phyloP scores from a whole-genome alignment of 352 stramenopile species.

The Pilasporangium apinafurcum region DNA sequence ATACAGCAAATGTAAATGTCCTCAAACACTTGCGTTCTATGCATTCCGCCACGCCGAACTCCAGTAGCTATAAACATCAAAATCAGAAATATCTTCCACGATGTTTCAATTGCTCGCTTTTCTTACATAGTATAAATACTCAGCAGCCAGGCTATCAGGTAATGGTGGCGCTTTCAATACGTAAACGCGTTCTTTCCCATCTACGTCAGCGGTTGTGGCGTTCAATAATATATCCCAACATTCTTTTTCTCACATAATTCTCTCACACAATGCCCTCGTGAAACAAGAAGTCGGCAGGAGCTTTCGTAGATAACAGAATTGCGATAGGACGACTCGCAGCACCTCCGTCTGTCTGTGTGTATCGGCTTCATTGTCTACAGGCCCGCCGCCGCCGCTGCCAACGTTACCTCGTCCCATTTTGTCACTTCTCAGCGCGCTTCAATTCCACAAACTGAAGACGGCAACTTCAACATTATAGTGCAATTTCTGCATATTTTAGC shows the following conservation, averaged over 20 bases:
- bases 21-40: slow-evolving; percentile 12
- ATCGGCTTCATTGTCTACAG: neutral
- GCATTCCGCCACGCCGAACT: slow-evolving; percentile 17
- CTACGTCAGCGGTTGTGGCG: neutral
- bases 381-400: too few relatives aligned
- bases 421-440: too few relatives aligned
- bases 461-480: too few relatives aligned
- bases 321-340: slow-evolving; percentile 11
- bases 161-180: slow-evolving; percentile 9
- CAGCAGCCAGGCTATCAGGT: neutral
- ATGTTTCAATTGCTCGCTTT: too few relatives aligned
- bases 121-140: slow-evolving; percentile 11
- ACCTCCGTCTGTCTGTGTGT: slow-evolving; percentile 5
- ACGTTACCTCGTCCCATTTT: too few relatives aligned
- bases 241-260: neutral
- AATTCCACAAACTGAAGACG: too few relatives aligned
- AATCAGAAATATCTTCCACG: neutral
- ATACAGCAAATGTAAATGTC: slow-evolving; percentile 6
- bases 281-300: slow-evolving; percentile 14
- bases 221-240: too few relatives aligned
- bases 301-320: slow-evolving; percentile 13
- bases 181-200: slow-evolving; percentile 2
- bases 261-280: neutral
- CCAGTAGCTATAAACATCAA: slow-evolving; percentile 6
- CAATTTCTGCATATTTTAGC: too few relatives aligned